These are phyloP conservation scores for Blumeriella jaapii DNA, from an alignment of 2,329 filamentous ascomycete species.

Conservation along the genomic window DNA sequence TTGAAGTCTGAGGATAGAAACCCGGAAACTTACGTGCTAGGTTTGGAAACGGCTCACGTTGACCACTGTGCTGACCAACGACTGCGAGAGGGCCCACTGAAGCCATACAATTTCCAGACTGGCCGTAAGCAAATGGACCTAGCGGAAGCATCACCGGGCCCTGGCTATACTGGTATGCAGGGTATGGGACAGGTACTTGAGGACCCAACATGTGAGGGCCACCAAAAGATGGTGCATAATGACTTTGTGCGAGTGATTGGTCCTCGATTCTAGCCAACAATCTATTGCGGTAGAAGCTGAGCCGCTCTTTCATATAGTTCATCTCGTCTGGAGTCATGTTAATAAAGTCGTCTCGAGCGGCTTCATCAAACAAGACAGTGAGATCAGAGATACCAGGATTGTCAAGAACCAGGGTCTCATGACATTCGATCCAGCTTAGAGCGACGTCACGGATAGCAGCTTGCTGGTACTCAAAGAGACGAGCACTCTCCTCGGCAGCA, in stretches of 20 bases:
- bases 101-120: not conserved
- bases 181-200: not conserved
- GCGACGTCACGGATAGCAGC: conserved; percentile 13
- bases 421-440: conserved; percentile 10
- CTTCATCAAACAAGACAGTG: conserved; percentile 5
- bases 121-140: not conserved
- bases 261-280: not conserved
- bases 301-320: not conserved
- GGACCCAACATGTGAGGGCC: not conserved
- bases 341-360: conserved; percentile 3
- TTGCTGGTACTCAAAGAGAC: not conserved
- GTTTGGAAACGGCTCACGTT: not conserved
- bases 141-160: not conserved
- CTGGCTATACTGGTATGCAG: not conserved
- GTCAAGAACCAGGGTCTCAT: conserved; percentile 4
- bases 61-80: not conserved
- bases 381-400: conserved; percentile 1
- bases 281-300: too few relatives aligned
- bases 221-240: not conserved
- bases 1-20: not conserved
- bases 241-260: not conserved
- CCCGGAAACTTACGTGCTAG: not conserved
- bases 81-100: not conserved
- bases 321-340: not conserved
- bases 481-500: not conserved